Percentiles rank a stretch among this genome's conserved stretches.
phyloP scores from a whole-genome alignment of 2,329 filamentous ascomycete genomes.

The Aspergillus intermedius region DNA sequence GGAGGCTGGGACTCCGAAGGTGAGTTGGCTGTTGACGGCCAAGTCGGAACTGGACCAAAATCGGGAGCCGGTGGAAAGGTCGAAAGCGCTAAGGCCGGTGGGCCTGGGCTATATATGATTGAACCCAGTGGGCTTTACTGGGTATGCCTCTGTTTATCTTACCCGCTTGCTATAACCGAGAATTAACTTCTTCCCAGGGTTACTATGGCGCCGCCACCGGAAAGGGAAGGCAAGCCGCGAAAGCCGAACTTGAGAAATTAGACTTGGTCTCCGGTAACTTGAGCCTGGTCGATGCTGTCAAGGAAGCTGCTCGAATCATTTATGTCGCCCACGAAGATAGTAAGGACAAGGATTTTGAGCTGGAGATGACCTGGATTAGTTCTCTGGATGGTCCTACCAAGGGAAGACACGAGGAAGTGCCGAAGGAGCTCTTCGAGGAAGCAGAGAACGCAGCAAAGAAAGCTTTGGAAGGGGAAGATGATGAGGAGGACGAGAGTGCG shows the following conservation, averaged over 20 bases:
- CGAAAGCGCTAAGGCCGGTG: constrained; percentile 69
- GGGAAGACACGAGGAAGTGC: constrained; percentile 87
- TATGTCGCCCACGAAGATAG: constrained; percentile 97
- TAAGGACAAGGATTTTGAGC: constrained; percentile 99
- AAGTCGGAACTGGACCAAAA: constrained; percentile 75
- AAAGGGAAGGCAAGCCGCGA: constrained; percentile 93
- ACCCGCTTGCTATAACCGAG: not conserved
- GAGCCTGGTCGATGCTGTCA: constrained; percentile 78
- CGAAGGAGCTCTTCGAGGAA: constrained; percentile 82
- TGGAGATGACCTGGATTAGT: constrained; percentile 99
- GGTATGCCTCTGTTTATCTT: constrained; percentile 42
- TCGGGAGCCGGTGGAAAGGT: constrained; percentile 80
- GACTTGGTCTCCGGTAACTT: constrained; percentile 73
- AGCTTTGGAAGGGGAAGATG: constrained; percentile 77
- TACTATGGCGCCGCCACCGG: constrained; percentile 98
- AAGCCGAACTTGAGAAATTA: constrained; percentile 97
- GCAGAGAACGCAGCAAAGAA: constrained; percentile 90
- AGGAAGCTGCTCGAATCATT: constrained; percentile 94
- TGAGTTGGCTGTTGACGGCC: constrained; percentile 78
- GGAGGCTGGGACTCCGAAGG: constrained; percentile 88
- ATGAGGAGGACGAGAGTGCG: constrained; percentile 64
- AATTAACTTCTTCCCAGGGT: constrained; percentile 48
- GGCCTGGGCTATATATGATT: constrained; percentile 96
- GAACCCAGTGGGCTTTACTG: constrained; percentile 96
- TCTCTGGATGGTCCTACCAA: constrained; percentile 77